phyloP scores from a whole-genome alignment of 1,284 basidiomycete species.

The Polyporus tsugae region DNA sequence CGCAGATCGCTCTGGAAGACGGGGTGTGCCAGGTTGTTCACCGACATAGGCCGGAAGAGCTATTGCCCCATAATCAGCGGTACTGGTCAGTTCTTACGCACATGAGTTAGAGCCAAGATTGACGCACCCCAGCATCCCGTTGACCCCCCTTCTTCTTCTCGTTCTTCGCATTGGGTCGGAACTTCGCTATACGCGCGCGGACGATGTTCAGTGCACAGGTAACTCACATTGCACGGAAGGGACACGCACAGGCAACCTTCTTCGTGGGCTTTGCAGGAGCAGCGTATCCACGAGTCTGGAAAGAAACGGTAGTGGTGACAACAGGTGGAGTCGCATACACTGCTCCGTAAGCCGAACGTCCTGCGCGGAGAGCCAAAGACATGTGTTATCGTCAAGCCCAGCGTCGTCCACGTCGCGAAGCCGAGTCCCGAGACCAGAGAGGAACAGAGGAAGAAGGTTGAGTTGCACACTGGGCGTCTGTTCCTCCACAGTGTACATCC shows the following conservation, averaged over 20 bases:
- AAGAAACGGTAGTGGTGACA: conserved; percentile 6
- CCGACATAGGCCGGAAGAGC: conserved; percentile 47
- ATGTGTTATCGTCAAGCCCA: conserved; percentile 7
- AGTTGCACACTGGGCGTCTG: neutral
- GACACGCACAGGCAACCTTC: conserved; percentile 27
- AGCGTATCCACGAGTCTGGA: conserved; percentile 28
- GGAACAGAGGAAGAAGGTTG: neutral
- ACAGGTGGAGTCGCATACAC: neutral
- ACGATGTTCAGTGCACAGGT: neutral
- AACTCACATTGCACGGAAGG: neutral
- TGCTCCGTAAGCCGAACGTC: conserved; percentile 14
- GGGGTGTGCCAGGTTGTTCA: conserved; percentile 43
- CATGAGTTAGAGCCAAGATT: neutral
- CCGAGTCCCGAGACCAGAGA: neutral
- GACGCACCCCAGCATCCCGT: conserved; percentile 31
- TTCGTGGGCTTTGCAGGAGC: conserved; percentile 25
- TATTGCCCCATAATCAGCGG: neutral
- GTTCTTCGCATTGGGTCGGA: conserved; percentile 24
- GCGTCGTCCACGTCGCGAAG: neutral
- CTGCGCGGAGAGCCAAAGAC: conserved; percentile 18
- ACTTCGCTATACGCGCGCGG: conserved; percentile 20
- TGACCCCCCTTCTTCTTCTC: conserved; percentile 18
- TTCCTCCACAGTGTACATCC: neutral
- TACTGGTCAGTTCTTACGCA: neutral
- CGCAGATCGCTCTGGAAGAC: conserved; percentile 46